Conservation (phyloP, 2,329 filamentous ascomycete species). For the Clonostachys rosea region DNA sequence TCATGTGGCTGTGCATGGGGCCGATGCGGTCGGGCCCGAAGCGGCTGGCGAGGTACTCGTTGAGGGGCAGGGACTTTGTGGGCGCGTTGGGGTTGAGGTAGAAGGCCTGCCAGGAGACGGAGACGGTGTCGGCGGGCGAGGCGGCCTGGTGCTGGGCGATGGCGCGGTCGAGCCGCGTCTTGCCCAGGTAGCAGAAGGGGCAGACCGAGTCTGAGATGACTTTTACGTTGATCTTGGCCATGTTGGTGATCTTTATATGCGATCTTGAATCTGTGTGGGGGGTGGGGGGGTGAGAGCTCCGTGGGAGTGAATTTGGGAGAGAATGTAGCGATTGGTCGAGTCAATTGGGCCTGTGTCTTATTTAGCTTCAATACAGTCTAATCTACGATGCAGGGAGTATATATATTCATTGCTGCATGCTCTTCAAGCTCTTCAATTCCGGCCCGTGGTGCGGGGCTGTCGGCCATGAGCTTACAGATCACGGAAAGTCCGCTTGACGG, state of each 20-base stretch:
- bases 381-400: too few relatives aligned
- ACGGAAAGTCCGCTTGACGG: too few relatives aligned
- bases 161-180: slow-evolving; percentile 67
- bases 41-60: slow-evolving; percentile 50
- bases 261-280: not conserved
- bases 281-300: too few relatives aligned
- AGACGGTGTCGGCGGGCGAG: slow-evolving; percentile 63
- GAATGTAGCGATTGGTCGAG: too few relatives aligned
- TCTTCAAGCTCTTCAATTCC: too few relatives aligned
- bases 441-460: too few relatives aligned
- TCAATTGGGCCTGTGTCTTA: too few relatives aligned
- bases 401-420: too few relatives aligned
- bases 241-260: slow-evolving; percentile 22
- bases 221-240: slow-evolving; percentile 73
- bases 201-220: slow-evolving; percentile 81
- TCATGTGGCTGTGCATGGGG: slow-evolving; percentile 54
- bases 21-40: slow-evolving; percentile 59
- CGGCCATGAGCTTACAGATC: too few relatives aligned
- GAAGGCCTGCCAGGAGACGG: slow-evolving; percentile 72
- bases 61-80: slow-evolving; percentile 34
- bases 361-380: too few relatives aligned
- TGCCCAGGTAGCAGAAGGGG: slow-evolving; percentile 76
- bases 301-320: too few relatives aligned
- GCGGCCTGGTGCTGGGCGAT: slow-evolving; percentile 63
- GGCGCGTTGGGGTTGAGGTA: slow-evolving; percentile 68